Base-by-base conservation (phyloP, 2,329 filamentous ascomycete species). In the Claviceps maximensis region DNA sequence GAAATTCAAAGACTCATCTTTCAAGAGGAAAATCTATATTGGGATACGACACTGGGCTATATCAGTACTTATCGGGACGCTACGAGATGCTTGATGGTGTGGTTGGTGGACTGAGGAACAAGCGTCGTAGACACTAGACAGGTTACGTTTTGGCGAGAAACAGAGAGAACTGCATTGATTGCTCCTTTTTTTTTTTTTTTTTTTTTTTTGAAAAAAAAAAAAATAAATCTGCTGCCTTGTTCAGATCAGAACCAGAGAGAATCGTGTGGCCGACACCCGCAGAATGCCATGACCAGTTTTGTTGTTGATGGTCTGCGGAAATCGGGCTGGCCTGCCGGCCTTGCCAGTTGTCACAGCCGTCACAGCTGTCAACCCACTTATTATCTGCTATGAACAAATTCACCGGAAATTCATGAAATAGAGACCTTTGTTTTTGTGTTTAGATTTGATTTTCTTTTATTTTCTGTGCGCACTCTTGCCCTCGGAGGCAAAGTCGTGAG, bases 311-410 rank as follows among this genome's bases (percentile, higher is more conserved):
- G 38, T 23, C 2, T 42, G 25, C 25, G 12, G 15, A 23, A 19
- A n/a, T n/a, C 17, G 19, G 23, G 13, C 4, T 27, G 27, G n/a
- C 33, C 38, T 44, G 50, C 31, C 50, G 9, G 46, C 27, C 21
- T 44, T 12, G 53, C 46, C 53, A 41, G 53, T 49, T 23, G 49
- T 38, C 6, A 17, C 53, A 45, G 47, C 53, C 46, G 53, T 36
- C 36, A 36, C 53, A 44, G 41, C 53, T 45, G 53, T 44, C 42
- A 45, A 33, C 17, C 42, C 52, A 40, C 31, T 21, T 31, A 17
- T 21, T 31, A 17, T 23, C 19, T 23, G 49, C 40, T 8, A 21
- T 41, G 5, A 23, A 42, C 29, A 27, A 42, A 47, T 12, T 27
- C 21, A 46, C 36, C 19, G 31, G 19, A 31, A 29, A n/a, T 15